These are phyloP conservation scores for Pyrenopolyporus hunteri DNA, from an alignment of 495 filamentous ascomycete genomes.

Conservation along the genomic window DNA sequence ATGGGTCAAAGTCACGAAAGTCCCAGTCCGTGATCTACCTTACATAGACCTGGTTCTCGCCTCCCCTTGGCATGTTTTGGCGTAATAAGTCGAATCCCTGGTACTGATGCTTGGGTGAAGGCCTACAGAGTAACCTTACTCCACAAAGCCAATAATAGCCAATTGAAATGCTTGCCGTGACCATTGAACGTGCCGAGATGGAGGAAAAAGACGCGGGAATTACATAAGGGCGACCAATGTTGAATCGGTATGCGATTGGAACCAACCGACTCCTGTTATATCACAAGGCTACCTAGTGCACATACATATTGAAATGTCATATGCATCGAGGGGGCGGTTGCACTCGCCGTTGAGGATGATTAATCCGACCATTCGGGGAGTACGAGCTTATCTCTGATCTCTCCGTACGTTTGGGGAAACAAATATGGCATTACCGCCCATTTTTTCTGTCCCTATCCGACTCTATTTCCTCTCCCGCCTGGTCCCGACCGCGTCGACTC, in stretches of 20 bases:
- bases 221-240: constrained; percentile 4
- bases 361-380: no score
- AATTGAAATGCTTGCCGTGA: constrained; percentile 1
- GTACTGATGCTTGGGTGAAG: neutral
- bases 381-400: no score
- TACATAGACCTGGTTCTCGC: constrained; percentile 9
- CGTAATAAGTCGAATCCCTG: neutral
- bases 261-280: no score
- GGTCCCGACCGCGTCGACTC: no score
- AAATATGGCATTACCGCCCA: no score
- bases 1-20: no score
- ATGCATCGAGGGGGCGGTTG: neutral
- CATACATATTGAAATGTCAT: neutral
- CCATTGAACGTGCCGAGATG: neutral
- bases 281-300: no score
- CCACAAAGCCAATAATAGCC: constrained; percentile 5
- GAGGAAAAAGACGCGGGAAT: neutral
- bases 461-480: neutral
- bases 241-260: constrained; percentile 1
- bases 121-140: neutral
- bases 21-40: no score
- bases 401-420: no score
- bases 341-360: neutral
- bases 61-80: constrained; percentile 8
- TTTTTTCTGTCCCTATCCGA: no score